Evolutionary conservation across 768 basidiomycete species (phyloP).

Genomic region (Mycena sanguinolenta): DNA sequence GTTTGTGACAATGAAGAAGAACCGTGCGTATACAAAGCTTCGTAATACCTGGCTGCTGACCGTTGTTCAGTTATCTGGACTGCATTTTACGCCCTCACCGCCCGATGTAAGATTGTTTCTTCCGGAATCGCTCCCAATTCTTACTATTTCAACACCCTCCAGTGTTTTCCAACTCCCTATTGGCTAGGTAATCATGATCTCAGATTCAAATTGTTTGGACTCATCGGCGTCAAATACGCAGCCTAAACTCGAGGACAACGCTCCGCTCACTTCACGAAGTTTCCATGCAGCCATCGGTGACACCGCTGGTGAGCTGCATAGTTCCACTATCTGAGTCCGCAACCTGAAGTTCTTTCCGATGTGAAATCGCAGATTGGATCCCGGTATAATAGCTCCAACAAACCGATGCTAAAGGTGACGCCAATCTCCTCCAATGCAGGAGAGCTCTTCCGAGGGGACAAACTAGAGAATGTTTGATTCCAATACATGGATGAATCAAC

Average conservation of each 20-base stretch:
- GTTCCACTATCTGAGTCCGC: background rate
- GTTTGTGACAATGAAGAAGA: background rate
- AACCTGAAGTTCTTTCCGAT: too few species aligned
- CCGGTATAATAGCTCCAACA: too few species aligned
- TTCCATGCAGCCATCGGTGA: background rate
- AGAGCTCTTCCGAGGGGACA: too few species aligned
- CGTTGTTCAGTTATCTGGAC: background rate
- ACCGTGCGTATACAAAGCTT: background rate
- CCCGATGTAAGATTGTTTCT: background rate
- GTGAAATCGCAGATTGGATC: too few species aligned
- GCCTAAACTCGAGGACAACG: background rate
- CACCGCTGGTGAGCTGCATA: background rate
- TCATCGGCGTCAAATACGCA: background rate
- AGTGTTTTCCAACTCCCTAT: background rate
- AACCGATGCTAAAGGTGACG: too few species aligned
- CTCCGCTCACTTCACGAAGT: background rate
- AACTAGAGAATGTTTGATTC: too few species aligned
- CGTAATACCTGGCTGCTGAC: background rate
- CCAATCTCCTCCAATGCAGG: too few species aligned
- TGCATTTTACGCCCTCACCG: background rate
- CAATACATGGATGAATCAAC: too few species aligned
- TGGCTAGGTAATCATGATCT: background rate
- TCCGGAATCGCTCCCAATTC: too few species aligned
- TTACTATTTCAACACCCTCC: too few species aligned
- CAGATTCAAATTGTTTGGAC: background rate